These are phyloP conservation scores for Corymbia citriodora DNA, from an alignment of 441 rosid species.

Conservation along the genomic window DNA sequence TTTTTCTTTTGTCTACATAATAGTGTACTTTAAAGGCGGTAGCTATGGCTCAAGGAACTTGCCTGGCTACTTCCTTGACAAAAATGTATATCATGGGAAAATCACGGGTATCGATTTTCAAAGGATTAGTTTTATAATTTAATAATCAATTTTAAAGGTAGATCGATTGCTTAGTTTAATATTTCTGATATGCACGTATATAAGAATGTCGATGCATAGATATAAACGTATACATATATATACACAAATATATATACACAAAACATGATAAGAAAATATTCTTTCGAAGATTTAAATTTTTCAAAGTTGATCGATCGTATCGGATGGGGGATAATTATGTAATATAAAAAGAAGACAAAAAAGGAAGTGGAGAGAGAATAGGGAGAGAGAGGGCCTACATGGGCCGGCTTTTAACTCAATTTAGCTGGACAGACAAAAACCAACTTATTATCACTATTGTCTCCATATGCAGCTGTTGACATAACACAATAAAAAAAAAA, in stretches of 20 bases:
- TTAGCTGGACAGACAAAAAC: slow-evolving; percentile 51
- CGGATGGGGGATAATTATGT: not conserved
- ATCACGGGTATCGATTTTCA: not conserved
- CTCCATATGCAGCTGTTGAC: slow-evolving; percentile 27
- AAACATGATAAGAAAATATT: not conserved
- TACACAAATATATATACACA: not conserved
- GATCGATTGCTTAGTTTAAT: not conserved
- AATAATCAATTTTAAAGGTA: not conserved
- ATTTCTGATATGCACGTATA: not conserved
- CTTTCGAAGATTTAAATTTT: not conserved
- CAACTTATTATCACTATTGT: slow-evolving; percentile 34
- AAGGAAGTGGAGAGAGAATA: not conserved
- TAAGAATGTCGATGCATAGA: not conserved
- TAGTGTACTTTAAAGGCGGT: not conserved
- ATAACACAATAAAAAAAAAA: not conserved
- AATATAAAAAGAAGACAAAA: not conserved
- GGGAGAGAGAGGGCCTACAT: slow-evolving; percentile 7
- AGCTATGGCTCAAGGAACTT: not conserved
- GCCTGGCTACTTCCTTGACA: not conserved
- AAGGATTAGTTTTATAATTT: not conserved
- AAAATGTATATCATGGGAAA: not conserved
- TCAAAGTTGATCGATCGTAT: not conserved
- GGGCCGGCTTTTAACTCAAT: slow-evolving; percentile 33
- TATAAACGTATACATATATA: not conserved
- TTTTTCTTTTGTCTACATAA: not conserved